phyloP scores from a whole-genome alignment of 1,284 basidiomycete species.

The Cyathus pygmaeus region DNA sequence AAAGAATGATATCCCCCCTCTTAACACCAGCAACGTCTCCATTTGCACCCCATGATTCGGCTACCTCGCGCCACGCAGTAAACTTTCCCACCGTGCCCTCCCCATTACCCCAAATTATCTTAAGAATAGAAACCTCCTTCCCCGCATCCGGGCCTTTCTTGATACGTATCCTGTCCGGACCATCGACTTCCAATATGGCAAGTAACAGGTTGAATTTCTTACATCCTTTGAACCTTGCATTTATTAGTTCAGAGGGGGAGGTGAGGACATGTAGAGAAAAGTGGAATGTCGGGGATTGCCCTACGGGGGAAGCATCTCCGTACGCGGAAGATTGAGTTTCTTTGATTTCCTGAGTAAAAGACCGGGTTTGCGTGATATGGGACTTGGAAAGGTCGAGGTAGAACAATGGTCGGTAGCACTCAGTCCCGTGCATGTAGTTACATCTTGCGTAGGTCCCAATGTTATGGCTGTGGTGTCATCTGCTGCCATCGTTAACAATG shows the following conservation, averaged over 20 bases:
- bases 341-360: conserved; percentile 54
- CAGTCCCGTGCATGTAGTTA: too few relatives aligned
- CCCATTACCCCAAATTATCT: conserved; percentile 75
- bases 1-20: conserved; percentile 72
- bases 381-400: conserved; percentile 23
- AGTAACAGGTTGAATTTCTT: conserved; percentile 66
- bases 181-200: conserved; percentile 77
- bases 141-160: conserved; percentile 75
- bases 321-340: conserved; percentile 61
- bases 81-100: conserved; percentile 71
- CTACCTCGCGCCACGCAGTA: conserved; percentile 79
- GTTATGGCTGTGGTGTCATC: too few relatives aligned
- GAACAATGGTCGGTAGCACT: too few relatives aligned
- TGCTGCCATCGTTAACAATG: too few relatives aligned
- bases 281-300: conserved; percentile 71
- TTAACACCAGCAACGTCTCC: conserved; percentile 54
- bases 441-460: too few relatives aligned
- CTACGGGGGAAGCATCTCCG: conserved; percentile 73
- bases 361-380: conserved; percentile 15
- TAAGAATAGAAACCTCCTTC: conserved; percentile 70
- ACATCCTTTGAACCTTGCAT: conserved; percentile 18
- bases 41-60: conserved; percentile 72
- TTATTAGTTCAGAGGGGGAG: conserved; percentile 52
- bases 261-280: conserved; percentile 69
- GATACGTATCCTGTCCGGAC: conserved; percentile 70